Base-by-base conservation (phyloP, 331 rosid genomes). In the Pyrus hybrid region DNA sequence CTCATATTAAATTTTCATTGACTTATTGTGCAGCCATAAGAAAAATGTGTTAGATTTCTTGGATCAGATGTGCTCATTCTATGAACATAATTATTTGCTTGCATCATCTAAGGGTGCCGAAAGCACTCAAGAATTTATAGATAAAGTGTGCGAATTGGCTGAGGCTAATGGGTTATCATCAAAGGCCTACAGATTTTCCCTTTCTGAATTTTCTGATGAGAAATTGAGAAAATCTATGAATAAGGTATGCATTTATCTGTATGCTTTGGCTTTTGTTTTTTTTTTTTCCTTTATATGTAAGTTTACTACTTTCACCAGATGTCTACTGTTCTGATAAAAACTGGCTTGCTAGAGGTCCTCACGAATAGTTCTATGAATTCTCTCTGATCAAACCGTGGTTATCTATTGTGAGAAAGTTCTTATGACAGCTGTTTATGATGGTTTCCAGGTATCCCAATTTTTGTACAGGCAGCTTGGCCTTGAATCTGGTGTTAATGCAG, bases 131-230 rank as follows among this genome's bases (percentile, higher is more conserved):
- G 79, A 68, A 45, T 92, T 92, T 80, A 72, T 89, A 54, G 88
- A 89, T 72, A 84, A 84, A 82, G 85, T 88, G 77, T 85, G 77
- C n/a, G 87, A 90, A 83, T 89, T 92, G 86, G 99, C 97, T 37
- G 96, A 87, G 82, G 86, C 84, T 45, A 85, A 87, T 79, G 97
- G 89, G 7, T 76, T 94, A 78, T 87, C 97, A 43, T 81, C 99
- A 68, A 82, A 89, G 66, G 79, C 82, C 63, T 92, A 82, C 53
- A 84, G 72, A 68, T 81, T 91, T 77, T 72, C 87, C 75, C 87
- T 89, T 56, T 43, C 77, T 4, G 87, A 86, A 51, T 80, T 89
- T 79, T 89, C 93, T 65, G 76, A 83, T 67, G 91, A 76, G 32
- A 85, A 88, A 64, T 73, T 85, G 83, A 90, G 83, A 80, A 86